A percentile compares a stretch with the other conserved stretches of the same genome.
phyloP scores from a whole-genome alignment of 2,329 filamentous ascomycete genomes.

The Colletotrichum karsti region DNA sequence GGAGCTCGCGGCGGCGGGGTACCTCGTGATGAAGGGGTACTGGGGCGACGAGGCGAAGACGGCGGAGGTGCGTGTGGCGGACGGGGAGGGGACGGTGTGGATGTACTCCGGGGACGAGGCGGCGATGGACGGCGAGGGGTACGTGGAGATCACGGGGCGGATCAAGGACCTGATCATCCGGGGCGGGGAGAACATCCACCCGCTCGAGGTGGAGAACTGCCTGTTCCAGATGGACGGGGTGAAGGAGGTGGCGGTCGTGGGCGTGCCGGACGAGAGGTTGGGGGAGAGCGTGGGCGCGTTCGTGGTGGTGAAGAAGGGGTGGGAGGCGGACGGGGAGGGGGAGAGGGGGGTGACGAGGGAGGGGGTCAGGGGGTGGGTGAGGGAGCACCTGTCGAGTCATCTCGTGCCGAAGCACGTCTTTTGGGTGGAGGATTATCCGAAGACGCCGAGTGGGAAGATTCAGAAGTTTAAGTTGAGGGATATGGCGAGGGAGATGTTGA shows the following conservation, averaged over 20 bases:
- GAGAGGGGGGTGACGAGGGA: slow-evolving; percentile 57
- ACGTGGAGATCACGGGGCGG: slow-evolving; percentile 86
- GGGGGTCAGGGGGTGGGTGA: slow-evolving; percentile 77
- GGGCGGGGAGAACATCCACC: slow-evolving; percentile 95
- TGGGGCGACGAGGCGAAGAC: slow-evolving; percentile 79
- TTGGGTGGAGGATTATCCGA: slow-evolving; percentile 85
- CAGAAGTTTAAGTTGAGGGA: slow-evolving; percentile 91
- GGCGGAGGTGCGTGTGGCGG: slow-evolving; percentile 65
- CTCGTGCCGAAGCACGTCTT: slow-evolving; percentile 92
- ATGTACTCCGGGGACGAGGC: slow-evolving; percentile 96
- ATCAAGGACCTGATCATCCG: slow-evolving; percentile 97
- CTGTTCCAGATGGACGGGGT: slow-evolving; percentile 78
- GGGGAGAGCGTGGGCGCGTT: slow-evolving; percentile 92
- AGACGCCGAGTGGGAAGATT: slow-evolving; percentile 96
- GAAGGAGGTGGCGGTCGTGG: slow-evolving; percentile 82
- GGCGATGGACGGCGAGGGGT: slow-evolving; percentile 82
- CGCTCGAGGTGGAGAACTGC: slow-evolving; percentile 90
- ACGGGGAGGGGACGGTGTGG: slow-evolving; percentile 70
- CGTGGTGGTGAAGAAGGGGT: slow-evolving; percentile 58
- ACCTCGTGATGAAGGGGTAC: slow-evolving; percentile 91
- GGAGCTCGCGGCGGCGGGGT: slow-evolving; percentile 85
- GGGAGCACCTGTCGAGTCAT: slow-evolving; percentile 72
- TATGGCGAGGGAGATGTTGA: slow-evolving; percentile 55
- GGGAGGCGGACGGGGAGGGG: slow-evolving; percentile 33
- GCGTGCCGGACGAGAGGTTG: slow-evolving; percentile 81